Conservation (phyloP, 805 yeast genomes). For the Spencermartinsiella europaea region DNA sequence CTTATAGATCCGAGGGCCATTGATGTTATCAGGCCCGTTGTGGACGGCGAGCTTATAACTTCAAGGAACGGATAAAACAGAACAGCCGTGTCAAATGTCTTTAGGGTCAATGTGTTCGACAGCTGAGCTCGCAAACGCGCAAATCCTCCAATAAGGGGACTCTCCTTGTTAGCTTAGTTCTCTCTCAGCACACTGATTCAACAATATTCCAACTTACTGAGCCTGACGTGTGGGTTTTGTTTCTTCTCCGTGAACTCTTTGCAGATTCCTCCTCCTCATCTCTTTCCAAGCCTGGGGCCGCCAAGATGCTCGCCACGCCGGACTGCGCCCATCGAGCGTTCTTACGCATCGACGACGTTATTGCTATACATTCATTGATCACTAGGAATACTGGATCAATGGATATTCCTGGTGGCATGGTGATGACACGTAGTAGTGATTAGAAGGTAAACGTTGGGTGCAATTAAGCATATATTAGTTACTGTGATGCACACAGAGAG, state of each 20-base stretch:
- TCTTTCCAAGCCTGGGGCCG: constrained; percentile 51
- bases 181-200: background rate
- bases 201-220: constrained; percentile 8
- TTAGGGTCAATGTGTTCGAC: constrained; percentile 47
- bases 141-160: constrained; percentile 73
- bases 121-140: constrained; percentile 71
- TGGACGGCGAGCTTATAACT: constrained; percentile 75
- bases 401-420: constrained; percentile 33
- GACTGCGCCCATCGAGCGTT: constrained; percentile 69
- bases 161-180: constrained; percentile 32
- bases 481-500: no score
- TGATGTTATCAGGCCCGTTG: constrained; percentile 81
- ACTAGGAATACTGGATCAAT: constrained; percentile 78
- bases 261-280: constrained; percentile 40
- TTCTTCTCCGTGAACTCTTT: constrained; percentile 30
- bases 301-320: constrained; percentile 80
- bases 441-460: no score
- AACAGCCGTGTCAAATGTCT: constrained; percentile 62
- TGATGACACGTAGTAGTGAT: no score
- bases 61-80: constrained; percentile 81
- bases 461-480: no score
- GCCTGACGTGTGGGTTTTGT: constrained; percentile 7
- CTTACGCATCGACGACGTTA: constrained; percentile 87
- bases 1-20: constrained; percentile 71
- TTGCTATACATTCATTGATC: constrained; percentile 79